phyloP scores from a whole-genome alignment of 2,329 filamentous ascomycete genomes.

The Botryotinia calthae region DNA sequence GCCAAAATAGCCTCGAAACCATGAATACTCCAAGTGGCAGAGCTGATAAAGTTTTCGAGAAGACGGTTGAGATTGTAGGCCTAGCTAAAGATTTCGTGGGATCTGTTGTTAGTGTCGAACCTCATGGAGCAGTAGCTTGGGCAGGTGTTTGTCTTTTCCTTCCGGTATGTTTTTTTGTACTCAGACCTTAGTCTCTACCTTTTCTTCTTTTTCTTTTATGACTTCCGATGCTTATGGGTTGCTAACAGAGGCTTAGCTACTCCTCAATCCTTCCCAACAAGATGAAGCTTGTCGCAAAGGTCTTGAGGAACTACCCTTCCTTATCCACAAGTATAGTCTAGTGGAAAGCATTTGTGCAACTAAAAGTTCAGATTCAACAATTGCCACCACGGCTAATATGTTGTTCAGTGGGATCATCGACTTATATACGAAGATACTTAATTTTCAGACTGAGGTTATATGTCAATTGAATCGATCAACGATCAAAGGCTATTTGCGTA shows the following conservation, averaged over 20 bases:
- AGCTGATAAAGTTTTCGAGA: not conserved
- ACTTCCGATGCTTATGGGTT: not conserved
- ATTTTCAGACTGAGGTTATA: not conserved
- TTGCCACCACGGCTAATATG: too few relatives aligned
- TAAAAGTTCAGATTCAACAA: not conserved
- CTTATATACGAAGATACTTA: slow-evolving; percentile 4
- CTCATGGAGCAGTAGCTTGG: slow-evolving; percentile 8
- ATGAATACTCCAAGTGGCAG: not conserved
- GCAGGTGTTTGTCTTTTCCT: slow-evolving; percentile 9
- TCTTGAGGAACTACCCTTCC: not conserved
- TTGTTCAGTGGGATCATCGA: not conserved
- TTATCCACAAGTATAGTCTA: not conserved
- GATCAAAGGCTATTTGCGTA: not conserved
- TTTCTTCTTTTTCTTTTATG: not conserved
- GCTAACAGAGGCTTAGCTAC: not conserved
- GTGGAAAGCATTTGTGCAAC: not conserved
- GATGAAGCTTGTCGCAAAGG: not conserved
- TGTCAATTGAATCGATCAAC: not conserved
- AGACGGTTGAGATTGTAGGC: not conserved
- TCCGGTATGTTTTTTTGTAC: not conserved
- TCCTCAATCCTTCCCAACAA: not conserved
- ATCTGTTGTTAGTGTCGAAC: not conserved
- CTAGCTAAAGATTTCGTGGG: slow-evolving; percentile 1
- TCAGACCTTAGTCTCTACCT: not conserved
- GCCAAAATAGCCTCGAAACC: not conserved